phyloP scores from a whole-genome alignment of 106 monocot genomes.

The Dendrobium huoshanense region DNA sequence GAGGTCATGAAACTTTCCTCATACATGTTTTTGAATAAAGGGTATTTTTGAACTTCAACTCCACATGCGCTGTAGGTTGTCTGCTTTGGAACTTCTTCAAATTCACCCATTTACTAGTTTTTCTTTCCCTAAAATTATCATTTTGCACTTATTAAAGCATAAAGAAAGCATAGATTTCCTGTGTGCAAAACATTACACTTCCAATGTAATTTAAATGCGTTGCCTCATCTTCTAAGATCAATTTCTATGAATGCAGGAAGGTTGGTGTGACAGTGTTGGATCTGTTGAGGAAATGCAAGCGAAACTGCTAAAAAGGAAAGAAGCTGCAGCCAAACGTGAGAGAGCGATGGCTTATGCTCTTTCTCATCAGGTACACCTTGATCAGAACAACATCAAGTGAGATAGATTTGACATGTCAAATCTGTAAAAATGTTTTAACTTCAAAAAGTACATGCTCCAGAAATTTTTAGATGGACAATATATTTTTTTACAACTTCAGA shows the following conservation, averaged over 20 bases:
- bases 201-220: no score
- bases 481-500: neutral
- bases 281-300: slow-evolving; percentile 88
- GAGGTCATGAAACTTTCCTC: no score
- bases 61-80: no score
- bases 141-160: no score
- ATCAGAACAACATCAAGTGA: neutral
- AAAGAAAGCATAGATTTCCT: no score
- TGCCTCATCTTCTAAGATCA: no score
- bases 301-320: slow-evolving; percentile 76
- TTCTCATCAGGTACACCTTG: slow-evolving; percentile 61
- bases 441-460: neutral
- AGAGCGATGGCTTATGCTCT: slow-evolving; percentile 96
- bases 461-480: neutral
- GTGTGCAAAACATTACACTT: no score
- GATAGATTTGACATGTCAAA: neutral
- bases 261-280: slow-evolving; percentile 89
- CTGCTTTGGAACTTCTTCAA: no score
- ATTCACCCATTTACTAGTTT: no score
- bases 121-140: no score
- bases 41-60: no score
- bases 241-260: slow-evolving; percentile 46
- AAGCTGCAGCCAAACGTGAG: slow-evolving; percentile 92
- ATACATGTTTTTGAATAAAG: no score
- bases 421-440: neutral